phyloP scores from a whole-genome alignment of 352 stramenopile genomes.

The Globisporangium ultimum region DNA sequence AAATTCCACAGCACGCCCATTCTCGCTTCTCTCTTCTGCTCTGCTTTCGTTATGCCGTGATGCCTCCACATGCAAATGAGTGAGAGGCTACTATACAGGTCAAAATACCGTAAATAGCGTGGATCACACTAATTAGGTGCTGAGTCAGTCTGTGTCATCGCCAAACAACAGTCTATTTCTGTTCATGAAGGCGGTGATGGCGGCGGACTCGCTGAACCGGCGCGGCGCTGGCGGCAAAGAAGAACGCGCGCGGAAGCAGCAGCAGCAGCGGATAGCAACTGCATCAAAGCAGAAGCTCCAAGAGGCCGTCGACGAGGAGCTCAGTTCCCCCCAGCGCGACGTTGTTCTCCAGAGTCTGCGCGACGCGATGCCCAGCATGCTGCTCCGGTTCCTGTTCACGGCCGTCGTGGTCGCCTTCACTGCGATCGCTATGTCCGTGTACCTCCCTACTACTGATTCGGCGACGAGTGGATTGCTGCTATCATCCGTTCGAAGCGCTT shows the following conservation, averaged over 20 bases:
- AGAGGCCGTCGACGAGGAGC: constrained; percentile 1
- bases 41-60: background rate
- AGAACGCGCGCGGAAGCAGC: background rate
- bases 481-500: background rate
- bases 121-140: background rate
- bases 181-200: constrained; percentile 1
- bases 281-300: background rate
- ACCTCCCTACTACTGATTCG: background rate
- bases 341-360: constrained; percentile 11
- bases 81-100: too few species aligned
- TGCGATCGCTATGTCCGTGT: constrained; percentile 14
- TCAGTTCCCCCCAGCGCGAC: background rate
- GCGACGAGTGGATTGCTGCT: background rate
- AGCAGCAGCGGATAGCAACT: background rate
- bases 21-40: background rate
- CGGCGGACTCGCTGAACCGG: constrained; percentile 9
- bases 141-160: background rate
- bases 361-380: constrained; percentile 26
- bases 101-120: too few species aligned
- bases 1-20: constrained; percentile 90
- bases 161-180: background rate
- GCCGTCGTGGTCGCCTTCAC: constrained; percentile 24
- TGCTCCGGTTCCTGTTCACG: constrained; percentile 29
- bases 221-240: constrained; percentile 3
- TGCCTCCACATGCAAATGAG: too few species aligned